Base-by-base conservation (phyloP, 768 basidiomycete genomes). In the Hemileccinum impolitum region DNA sequence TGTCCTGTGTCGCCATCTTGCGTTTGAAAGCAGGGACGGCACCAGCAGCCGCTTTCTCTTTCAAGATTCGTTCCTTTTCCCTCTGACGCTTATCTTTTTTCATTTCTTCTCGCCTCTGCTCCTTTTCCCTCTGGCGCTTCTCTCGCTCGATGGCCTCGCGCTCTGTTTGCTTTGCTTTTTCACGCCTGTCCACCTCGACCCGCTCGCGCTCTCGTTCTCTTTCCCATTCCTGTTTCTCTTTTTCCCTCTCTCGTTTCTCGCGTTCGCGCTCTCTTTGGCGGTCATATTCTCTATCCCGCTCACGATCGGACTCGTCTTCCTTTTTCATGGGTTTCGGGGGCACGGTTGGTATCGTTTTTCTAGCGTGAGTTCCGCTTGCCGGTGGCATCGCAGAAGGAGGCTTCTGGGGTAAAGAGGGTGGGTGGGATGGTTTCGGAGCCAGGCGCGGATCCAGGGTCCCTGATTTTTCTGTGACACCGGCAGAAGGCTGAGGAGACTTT, bases 11-110 rank as follows among this genome's bases (percentile, higher is more conserved):
- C 1, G 49, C 51, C 39, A 69, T 68, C 57, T 74, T 79, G 23
- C 77, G 73, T 56, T 78, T 79, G 37, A 50, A 32, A n/a, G 47
- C 54, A 23, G 61, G 34, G 26, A 43, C 15, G 50, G 53, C 31
- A 56, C 38, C 23, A 25, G 17, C 18, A 8, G 51, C 8, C 38
- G 50, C 58, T 47, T 48, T 61, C 44, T 64, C 63, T 41, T 64
- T 61, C 15, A 50, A n/a, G 35, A 50, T 23, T 48, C 53, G 64
- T 32, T 55, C 60, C 34, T 55, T 65, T 25, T 61, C 64, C 31
- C 52, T 63, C 48, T 52, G 56, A 17, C 56, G 57, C 36, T 48
- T 57, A 30, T 57, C 58, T 26, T 19, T 50, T 25, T 62, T 54
- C 42, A 50, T 42, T 32, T 49, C 57, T 39, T 69, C 67, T 39